Base-by-base conservation (phyloP, 345 rosid species). In the Moringa oleifera region DNA sequence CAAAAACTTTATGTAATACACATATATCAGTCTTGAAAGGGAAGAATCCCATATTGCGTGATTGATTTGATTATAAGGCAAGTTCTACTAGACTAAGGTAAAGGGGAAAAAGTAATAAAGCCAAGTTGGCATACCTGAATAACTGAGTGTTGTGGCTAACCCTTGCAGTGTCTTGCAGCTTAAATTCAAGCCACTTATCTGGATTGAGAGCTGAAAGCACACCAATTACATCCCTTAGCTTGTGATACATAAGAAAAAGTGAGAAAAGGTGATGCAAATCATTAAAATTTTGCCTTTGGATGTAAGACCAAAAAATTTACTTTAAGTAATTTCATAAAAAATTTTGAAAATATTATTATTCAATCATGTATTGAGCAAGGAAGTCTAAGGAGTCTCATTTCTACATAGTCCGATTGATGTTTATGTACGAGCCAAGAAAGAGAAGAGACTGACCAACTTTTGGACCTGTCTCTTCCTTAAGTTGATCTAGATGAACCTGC, bases 111-210 rank as follows among this genome's bases (percentile, higher is more conserved):
- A 25, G 24, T 0, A 21, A 4, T 6, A 18, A 36, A 51, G 19
- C 52, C 24, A 59, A 64, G 53, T n/a, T 4, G 22, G 63, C 53
- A 63, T 50, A 89, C 98, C 97, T 92, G 83, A 79, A 92, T 70
- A 92, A 71, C 52, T 92, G 93, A 59, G 86, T 67, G 75, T 92
- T 87, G 69, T 92, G 97, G 80, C 91, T 92, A 73, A 92, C 98
- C 64, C 87, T 83, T 24, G 93, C 98, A 52, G 95, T 85, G 69
- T 92, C 98, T 77, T 85, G 95, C 64, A 92, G 81, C 80, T 87
- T 92, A 69, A 92, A 92, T 78, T 80, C 97, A 79, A 79, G 80
- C 98, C 98, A 92, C 67, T 89, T 87, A 69, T 92, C 83, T 15
- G 98, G 85, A 63, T 83, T 87, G 57, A 92, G 85, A 70, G 98